Conservation (phyloP, 2,329 filamentous ascomycete species). For the Karstenula rhodostoma region DNA sequence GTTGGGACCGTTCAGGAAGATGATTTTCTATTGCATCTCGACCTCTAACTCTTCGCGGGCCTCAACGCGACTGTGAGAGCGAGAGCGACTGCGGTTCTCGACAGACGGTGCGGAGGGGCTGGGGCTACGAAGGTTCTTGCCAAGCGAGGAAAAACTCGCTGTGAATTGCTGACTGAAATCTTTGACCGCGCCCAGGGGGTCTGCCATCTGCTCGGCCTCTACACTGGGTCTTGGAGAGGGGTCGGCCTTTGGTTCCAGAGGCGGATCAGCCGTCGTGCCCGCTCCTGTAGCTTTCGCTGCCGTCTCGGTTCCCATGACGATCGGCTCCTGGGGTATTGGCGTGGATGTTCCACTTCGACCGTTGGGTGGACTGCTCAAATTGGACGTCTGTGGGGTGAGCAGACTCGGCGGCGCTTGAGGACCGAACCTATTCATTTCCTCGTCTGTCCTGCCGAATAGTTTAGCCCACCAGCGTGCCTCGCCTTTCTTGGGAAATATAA, state of each 20-base stretch:
- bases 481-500: slow-evolving; percentile 79
- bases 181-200: slow-evolving; percentile 34
- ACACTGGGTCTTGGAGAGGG: slow-evolving; percentile 16
- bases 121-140: slow-evolving; percentile 24
- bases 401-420: slow-evolving; percentile 32
- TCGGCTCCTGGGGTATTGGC: slow-evolving; percentile 39
- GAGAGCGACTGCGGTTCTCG: slow-evolving; percentile 28
- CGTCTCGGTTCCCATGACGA: slow-evolving; percentile 47
- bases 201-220: neutral
- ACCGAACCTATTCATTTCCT: slow-evolving; percentile 83
- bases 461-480: slow-evolving; percentile 96
- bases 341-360: slow-evolving; percentile 37
- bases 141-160: slow-evolving; percentile 41
- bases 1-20: neutral
- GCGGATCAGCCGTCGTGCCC: slow-evolving; percentile 34
- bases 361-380: slow-evolving; percentile 26
- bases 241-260: slow-evolving; percentile 9
- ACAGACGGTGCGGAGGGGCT: slow-evolving; percentile 28
- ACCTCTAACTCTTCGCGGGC: slow-evolving; percentile 41
- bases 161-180: slow-evolving; percentile 42
- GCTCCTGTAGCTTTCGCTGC: slow-evolving; percentile 43
- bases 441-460: slow-evolving; percentile 82
- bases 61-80: slow-evolving; percentile 21
- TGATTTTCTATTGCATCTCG: slow-evolving; percentile 42
- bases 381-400: slow-evolving; percentile 40